Base-by-base conservation (phyloP, 1,139 yeast genomes). In the Yamadazyma conglobata region DNA sequence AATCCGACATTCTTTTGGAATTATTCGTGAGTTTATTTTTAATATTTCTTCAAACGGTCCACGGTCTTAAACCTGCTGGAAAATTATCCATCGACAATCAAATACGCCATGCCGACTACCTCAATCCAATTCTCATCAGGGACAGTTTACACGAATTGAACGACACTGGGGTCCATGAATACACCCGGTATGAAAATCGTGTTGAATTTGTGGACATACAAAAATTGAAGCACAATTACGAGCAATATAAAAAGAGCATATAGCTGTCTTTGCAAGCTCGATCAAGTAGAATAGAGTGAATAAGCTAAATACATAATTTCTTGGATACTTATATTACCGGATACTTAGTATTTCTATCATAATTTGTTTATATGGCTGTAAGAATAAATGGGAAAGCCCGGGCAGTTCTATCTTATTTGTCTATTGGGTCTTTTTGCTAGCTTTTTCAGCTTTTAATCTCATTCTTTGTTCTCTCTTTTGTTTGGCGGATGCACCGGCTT, bases 81-180 rank as follows among this genome's bases (percentile, higher is more conserved):
- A 43, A 39, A 12, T 52, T 63, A 39, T 36, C 54, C 28, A 29
- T 52, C 13, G 38, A 50, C 29, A 51, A 53, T 35, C 15, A 22
- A 10, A 43, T 55, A 21, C 30, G 32, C 14, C 56, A 39, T 30
- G 42, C 47, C 28, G 47, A 35, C 25, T 64, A 60, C 40, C 58
- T 77, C 39, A 61, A 59, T 32, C 66, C 66, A 5, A 70, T 77
- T 11, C 56, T 58, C n/a, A 64, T 74, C 66, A 58, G 61, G 22
- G 53, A 66, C 31, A 75, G 78, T 4, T 68, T 66, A 21, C 54
- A 51, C 13, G 61, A 66, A 31, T 54, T 60, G 26, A 76, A 76
- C 40, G 50, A 53, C 21, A 43, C 65, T 13, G 79, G 78, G 2
- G 54, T 64, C 15, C 62, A 62, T 15, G 68, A 65, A 16, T 73